A percentile compares a stretch with the other conserved stretches of the same genome.
Evolutionary conservation across 345 rosid species (phyloP).

Genomic region (Arabis alpina): DNA sequence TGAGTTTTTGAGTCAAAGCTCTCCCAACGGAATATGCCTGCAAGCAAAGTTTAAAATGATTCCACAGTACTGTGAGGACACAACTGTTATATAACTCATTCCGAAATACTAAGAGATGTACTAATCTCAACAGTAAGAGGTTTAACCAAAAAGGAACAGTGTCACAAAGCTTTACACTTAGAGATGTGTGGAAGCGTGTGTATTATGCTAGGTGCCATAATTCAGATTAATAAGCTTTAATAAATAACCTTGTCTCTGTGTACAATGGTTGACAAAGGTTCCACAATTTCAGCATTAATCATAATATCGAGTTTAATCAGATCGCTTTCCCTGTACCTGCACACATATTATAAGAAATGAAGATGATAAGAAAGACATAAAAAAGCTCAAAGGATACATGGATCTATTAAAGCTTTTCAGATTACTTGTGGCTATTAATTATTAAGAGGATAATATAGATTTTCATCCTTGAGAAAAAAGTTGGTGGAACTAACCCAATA

Average conservation of each 20-base stretch:
- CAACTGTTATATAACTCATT: background rate
- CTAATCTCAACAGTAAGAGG: constrained; percentile 7
- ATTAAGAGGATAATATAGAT: background rate
- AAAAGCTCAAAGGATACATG: background rate
- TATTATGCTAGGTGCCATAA: background rate
- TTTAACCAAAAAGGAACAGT: background rate
- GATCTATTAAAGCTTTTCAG: background rate
- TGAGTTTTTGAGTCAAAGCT: constrained; percentile 92
- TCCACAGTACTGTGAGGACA: constrained; percentile 23
- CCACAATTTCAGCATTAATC: constrained; percentile 86
- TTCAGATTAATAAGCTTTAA: background rate
- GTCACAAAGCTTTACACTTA: constrained; percentile 18
- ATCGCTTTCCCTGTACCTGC: constrained; percentile 84
- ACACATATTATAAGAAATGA: constrained; percentile 35
- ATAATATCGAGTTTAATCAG: constrained; percentile 86
- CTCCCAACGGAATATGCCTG: constrained; percentile 96
- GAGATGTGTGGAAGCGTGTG: background rate
- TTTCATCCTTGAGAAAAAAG: too few species aligned
- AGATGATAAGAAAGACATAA: constrained; percentile 18
- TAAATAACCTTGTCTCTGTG: constrained; percentile 83
- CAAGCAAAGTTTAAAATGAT: constrained; percentile 33
- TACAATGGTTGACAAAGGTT: constrained; percentile 91
- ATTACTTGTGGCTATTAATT: background rate
- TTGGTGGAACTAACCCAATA: constrained; percentile 60
- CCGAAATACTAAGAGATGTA: background rate